Percentiles rank a stretch among this genome's conserved stretches.
Conservation (phyloP, 495 filamentous ascomycete genomes). For the Neurospora tetrasperma region DNA sequence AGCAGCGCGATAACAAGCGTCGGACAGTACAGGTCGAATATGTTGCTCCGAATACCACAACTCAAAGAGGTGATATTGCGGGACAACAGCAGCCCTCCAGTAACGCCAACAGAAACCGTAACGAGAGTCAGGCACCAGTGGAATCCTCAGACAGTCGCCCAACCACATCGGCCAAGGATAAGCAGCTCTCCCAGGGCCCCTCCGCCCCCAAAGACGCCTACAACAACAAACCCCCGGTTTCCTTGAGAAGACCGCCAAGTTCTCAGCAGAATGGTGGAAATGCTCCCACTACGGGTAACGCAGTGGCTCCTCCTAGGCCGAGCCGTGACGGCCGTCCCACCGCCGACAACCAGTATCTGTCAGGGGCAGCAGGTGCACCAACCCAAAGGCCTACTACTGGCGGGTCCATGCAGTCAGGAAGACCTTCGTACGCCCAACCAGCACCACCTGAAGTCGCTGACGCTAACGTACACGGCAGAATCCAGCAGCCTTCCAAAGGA, state of each 20-base stretch:
- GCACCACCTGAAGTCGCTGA: conserved; percentile 77
- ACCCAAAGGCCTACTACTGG: conserved; percentile 66
- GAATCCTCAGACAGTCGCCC: conserved; percentile 23
- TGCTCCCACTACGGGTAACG: conserved; percentile 11
- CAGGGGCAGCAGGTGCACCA: conserved; percentile 30
- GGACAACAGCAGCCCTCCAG: conserved; percentile 12
- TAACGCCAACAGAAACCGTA: conserved; percentile 42
- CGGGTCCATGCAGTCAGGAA: conserved; percentile 68
- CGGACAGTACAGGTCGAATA: conserved; percentile 97
- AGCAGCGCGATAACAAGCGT: conserved; percentile 77
- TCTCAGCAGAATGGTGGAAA: conserved; percentile 22
- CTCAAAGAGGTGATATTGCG: conserved; percentile 43
- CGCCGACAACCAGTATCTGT: conserved; percentile 38
- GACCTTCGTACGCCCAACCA: conserved; percentile 83
- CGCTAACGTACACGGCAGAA: conserved; percentile 82
- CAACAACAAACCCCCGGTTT: conserved; percentile 27
- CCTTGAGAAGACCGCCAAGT: conserved; percentile 35
- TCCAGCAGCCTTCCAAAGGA: conserved; percentile 73
- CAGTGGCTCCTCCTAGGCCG: conserved; percentile 37
- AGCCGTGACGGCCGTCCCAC: conserved; percentile 43
- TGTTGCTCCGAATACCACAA: conserved; percentile 81
- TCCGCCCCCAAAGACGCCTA: conserved; percentile 32
- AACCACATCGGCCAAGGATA: conserved; percentile 34
- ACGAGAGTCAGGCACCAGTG: conserved; percentile 37
- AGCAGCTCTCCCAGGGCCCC: conserved; percentile 43